Percentiles rank a stretch among this genome's conserved stretches.
Conservation (phyloP, 768 basidiomycete genomes). For the Trametopsis cervina region DNA sequence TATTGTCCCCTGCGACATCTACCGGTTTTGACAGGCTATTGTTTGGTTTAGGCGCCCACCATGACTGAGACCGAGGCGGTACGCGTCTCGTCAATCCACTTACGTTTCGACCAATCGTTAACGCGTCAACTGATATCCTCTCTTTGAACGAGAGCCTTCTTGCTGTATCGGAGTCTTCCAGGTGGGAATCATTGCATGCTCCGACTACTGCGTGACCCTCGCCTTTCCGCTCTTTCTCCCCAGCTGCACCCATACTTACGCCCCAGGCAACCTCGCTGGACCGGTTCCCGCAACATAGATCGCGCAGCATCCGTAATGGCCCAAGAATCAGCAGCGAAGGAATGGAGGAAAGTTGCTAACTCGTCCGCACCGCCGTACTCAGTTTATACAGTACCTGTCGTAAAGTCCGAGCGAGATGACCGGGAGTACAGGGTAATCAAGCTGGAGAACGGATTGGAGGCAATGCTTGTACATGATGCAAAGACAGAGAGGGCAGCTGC, state of each 20-base stretch:
- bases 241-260: neutral
- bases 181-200: slow-evolving; percentile 9
- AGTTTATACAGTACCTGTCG: slow-evolving; percentile 53
- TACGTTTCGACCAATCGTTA: no score
- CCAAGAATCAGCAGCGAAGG: neutral
- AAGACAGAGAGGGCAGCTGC: slow-evolving; percentile 93
- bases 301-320: slow-evolving; percentile 6
- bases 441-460: slow-evolving; percentile 88
- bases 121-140: no score
- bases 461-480: slow-evolving; percentile 73
- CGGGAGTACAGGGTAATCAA: slow-evolving; percentile 74
- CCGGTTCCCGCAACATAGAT: neutral
- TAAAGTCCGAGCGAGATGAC: slow-evolving; percentile 72
- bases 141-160: no score
- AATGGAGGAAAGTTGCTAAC: slow-evolving; percentile 6
- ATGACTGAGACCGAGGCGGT: no score
- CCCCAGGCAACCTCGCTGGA: neutral
- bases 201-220: slow-evolving; percentile 5
- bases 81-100: no score
- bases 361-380: slow-evolving; percentile 4
- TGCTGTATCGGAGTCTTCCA: neutral
- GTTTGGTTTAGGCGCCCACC: no score
- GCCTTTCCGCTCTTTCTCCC: slow-evolving; percentile 3
- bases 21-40: no score
- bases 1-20: no score